A percentile compares a stretch with the other conserved stretches of the same genome.
Conservation (phyloP, 257 asterid genomes). For the Nicotiana benthamiana region DNA sequence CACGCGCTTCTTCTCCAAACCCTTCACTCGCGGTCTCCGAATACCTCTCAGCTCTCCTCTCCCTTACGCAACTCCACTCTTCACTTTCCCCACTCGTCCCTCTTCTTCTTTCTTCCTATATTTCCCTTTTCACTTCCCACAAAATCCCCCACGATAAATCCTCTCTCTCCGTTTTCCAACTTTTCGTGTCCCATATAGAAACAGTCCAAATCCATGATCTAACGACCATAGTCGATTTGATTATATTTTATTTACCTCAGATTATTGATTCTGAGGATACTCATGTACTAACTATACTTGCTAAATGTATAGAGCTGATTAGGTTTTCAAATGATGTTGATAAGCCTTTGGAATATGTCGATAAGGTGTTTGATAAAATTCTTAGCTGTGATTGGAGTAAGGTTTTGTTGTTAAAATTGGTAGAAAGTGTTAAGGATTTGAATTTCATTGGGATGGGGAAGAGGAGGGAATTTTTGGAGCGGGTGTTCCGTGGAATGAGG, state of each 20-base stretch:
- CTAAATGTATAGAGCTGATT: conserved; percentile 53
- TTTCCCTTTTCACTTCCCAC: conserved; percentile 46
- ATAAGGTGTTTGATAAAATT: conserved; percentile 41
- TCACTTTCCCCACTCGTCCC: conserved; percentile 47
- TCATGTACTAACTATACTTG: conserved; percentile 46
- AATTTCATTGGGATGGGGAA: conserved; percentile 42
- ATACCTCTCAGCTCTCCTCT: conserved; percentile 50
- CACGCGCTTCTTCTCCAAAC: conserved; percentile 41
- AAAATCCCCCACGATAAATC: conserved; percentile 52
- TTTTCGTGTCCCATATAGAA: conserved; percentile 48
- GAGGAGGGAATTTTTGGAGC: conserved; percentile 51
- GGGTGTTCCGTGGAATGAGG: conserved; percentile 49
- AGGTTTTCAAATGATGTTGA: conserved; percentile 49
- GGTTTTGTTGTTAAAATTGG: conserved; percentile 61
- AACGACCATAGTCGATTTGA: conserved; percentile 26
- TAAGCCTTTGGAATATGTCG: conserved; percentile 33
- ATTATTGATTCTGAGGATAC: conserved; percentile 51
- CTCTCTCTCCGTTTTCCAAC: conserved; percentile 49
- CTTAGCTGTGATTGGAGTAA: conserved; percentile 51
- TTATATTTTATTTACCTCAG: conserved; percentile 35
- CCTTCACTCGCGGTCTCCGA: conserved; percentile 47
- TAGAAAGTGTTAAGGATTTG: conserved; percentile 55
- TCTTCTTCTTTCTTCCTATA: conserved; percentile 41
- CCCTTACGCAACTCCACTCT: conserved; percentile 46
- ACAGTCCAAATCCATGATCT: conserved; percentile 29